phyloP scores from a whole-genome alignment of 1,284 basidiomycete species.

The Sanguinoderma infundibulare region DNA sequence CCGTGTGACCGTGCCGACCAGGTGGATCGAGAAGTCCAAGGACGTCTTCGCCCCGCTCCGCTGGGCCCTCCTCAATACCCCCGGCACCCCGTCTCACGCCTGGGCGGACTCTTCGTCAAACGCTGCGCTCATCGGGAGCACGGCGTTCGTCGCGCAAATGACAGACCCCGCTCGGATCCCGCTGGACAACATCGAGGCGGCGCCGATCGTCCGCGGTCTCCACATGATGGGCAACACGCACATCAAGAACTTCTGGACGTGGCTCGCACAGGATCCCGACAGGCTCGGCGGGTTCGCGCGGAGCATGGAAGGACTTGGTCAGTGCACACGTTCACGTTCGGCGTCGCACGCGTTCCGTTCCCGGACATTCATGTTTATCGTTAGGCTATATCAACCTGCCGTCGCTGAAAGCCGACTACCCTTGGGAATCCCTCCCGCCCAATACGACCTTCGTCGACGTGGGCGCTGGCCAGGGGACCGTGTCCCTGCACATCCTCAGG shows the following conservation, averaged over 20 bases:
- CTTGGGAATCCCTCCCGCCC: constrained; percentile 5
- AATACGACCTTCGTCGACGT: constrained; percentile 7
- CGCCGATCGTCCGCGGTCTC: background rate
- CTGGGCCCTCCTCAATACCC: constrained; percentile 1
- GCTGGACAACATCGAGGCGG: background rate
- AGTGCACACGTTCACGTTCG: background rate
- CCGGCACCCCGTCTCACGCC: background rate
- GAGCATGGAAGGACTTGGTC: constrained; percentile 2
- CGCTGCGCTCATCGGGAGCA: background rate
- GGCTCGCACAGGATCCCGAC: constrained; percentile 4
- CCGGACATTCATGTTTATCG: background rate
- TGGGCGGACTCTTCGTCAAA: background rate
- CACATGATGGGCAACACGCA: background rate
- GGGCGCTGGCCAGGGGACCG: constrained; percentile 4
- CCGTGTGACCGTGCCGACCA: background rate
- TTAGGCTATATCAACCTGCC: constrained; percentile 2
- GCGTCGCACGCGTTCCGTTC: background rate
- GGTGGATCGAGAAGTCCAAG: background rate
- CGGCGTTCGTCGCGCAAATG: constrained; percentile 1
- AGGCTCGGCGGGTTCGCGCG: constrained; percentile 2
- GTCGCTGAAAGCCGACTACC: constrained; percentile 4
- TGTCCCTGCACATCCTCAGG: constrained; percentile 7
- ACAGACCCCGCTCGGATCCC: background rate
- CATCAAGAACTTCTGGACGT: background rate
- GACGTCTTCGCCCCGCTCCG: constrained; percentile 2